Evolutionary conservation across 495 filamentous ascomycete genomes (phyloP).

Genomic region (Stereocaulon alpinum): DNA sequence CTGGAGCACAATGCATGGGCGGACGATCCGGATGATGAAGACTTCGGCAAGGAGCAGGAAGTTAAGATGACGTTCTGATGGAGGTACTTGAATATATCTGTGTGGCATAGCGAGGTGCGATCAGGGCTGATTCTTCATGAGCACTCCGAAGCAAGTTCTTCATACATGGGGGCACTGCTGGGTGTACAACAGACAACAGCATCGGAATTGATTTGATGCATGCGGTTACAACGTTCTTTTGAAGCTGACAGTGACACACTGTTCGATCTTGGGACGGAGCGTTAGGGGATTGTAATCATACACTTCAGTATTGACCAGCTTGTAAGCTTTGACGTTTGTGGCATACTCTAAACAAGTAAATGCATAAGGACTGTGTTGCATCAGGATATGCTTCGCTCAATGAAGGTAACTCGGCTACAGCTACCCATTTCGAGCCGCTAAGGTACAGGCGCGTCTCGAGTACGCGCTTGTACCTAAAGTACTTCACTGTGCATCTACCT

Average conservation of each 20-base stretch:
- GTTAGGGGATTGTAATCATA: neutral
- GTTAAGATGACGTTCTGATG: constrained; percentile 51
- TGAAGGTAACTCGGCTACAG: too few species aligned
- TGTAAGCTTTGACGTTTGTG: neutral
- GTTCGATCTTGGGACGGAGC: neutral
- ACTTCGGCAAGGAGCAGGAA: constrained; percentile 39
- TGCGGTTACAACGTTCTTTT: neutral
- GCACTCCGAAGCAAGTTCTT: neutral
- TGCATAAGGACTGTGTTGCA: too few species aligned
- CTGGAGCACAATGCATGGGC: constrained; percentile 72
- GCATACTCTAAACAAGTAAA: neutral
- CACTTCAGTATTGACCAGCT: neutral
- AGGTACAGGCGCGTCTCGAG: too few species aligned
- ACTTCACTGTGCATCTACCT: too few species aligned
- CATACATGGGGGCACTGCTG: neutral
- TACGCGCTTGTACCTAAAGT: too few species aligned
- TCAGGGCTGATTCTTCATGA: neutral
- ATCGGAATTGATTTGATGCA: neutral
- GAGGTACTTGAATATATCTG: constrained; percentile 3
- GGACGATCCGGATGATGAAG: constrained; percentile 50
- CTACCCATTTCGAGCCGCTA: too few species aligned
- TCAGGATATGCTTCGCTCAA: too few species aligned
- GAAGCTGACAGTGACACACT: neutral
- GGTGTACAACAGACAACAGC: neutral
- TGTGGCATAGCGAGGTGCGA: constrained; percentile 15